Base-by-base conservation (phyloP, 352 stramenopile genomes). In the Globisporangium polare region DNA sequence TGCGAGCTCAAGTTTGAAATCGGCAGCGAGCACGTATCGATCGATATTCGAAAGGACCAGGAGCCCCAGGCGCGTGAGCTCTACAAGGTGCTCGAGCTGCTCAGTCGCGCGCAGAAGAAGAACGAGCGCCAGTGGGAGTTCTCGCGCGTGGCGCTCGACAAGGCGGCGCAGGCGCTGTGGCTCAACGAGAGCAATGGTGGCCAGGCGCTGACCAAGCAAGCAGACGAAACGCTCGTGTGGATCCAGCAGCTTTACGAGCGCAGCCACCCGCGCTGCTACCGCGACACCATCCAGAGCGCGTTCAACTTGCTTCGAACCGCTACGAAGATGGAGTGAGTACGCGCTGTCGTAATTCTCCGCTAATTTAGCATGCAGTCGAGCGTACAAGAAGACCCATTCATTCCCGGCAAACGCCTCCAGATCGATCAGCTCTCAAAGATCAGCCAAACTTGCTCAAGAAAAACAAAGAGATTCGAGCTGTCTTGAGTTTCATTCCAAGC, bases 261-360 rank as follows among this genome's bases (percentile, higher is more conserved):
- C 31, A 78, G 68, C 9, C 77, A 89, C 58, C 79, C 76, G 1
- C 68, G 65, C 18, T 78, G 67, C 63, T 89, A 86, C 65, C 75
- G 75, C n/a, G 77, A 85, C 2, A 75, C 86, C 18, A 83, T 89
- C 37, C 59, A 65, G 24, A 33, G 58, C 17, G 77, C 77, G 20
- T 72, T 89, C n/a, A 58, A 74, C 6, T 70, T 73, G 9, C 70
- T 86, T 1, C 72, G 74, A 18, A 53, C 60, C 6, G 33, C 35
- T 24, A 42, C 62, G 60, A 84, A 87, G 58, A 73, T 77, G 65
- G 51, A 54, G 27, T 51, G 26, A 60, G 47, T 26, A 15, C 33
- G 33, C 29, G 9, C 29, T 35, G 29, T 8, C 29, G 9, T 35
- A 8, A 0, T 8, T 8, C 7, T 35, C 8, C 15, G 37, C 0